phyloP scores from a whole-genome alignment of 345 rosid genomes.

The Punica granatum region DNA sequence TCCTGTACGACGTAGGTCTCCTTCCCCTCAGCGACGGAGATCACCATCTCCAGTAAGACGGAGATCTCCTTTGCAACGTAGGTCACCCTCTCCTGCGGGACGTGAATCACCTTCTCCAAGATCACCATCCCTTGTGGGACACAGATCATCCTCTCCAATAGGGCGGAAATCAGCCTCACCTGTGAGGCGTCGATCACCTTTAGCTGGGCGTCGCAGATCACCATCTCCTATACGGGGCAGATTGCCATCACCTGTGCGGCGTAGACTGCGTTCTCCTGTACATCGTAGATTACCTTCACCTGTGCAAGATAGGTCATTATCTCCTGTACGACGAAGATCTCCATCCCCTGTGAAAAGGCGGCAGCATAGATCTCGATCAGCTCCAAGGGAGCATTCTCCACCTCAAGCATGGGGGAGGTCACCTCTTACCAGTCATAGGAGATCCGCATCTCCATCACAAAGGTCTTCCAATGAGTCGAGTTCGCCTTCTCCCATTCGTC shows the following conservation, averaged over 20 bases:
- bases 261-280: constrained; percentile 21
- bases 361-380: constrained; percentile 18
- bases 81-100: constrained; percentile 24
- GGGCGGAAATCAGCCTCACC: constrained; percentile 27
- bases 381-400: constrained; percentile 23
- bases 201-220: constrained; percentile 25
- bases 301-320: constrained; percentile 30
- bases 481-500: constrained; percentile 42
- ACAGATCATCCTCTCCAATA: constrained; percentile 30
- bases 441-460: constrained; percentile 13
- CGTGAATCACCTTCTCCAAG: constrained; percentile 15
- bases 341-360: constrained; percentile 20
- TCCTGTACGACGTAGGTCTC: constrained; percentile 4
- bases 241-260: constrained; percentile 36
- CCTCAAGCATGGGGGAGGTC: constrained; percentile 7
- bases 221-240: constrained; percentile 27
- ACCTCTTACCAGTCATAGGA: constrained; percentile 4
- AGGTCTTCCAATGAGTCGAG: constrained; percentile 35
- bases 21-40: constrained; percentile 20
- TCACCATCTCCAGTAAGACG: constrained; percentile 26
- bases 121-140: constrained; percentile 33
- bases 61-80: constrained; percentile 17
- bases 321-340: constrained; percentile 29
- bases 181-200: constrained; percentile 30
- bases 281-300: constrained; percentile 34